phyloP scores from a whole-genome alignment of 23 red algal genomes.

The Gracilaria caudata region DNA sequence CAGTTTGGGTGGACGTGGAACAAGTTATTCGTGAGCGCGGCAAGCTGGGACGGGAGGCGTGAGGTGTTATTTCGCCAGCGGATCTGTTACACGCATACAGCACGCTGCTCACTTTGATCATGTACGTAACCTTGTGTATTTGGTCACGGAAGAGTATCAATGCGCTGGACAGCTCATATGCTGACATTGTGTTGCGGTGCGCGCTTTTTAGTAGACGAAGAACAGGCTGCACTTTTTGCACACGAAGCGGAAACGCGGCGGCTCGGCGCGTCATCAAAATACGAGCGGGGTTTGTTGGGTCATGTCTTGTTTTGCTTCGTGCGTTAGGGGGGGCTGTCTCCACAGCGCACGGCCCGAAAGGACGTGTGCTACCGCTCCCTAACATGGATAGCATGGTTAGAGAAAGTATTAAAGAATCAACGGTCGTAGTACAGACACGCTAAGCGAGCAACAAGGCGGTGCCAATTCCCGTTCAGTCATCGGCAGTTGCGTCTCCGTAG shows the following conservation, averaged over 20 bases:
- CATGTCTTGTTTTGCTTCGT: neutral
- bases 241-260: neutral
- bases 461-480: too few relatives aligned
- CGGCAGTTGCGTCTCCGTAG: too few relatives aligned
- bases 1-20: constrained; percentile 3
- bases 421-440: too few relatives aligned
- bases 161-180: neutral
- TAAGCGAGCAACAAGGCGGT: too few relatives aligned
- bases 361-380: neutral
- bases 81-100: neutral
- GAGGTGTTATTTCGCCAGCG: neutral
- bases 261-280: neutral
- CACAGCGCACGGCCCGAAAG: too few relatives aligned
- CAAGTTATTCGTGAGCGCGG: constrained; percentile 4
- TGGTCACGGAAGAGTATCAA: too few relatives aligned
- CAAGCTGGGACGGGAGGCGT: neutral
- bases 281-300: neutral
- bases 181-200: neutral
- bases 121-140: too few relatives aligned
- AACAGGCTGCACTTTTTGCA: neutral
- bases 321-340: too few relatives aligned
- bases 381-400: neutral
- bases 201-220: neutral
- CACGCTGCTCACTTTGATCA: too few relatives aligned
- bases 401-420: too few relatives aligned